Evolutionary conservation across 1,139 yeast genomes (phyloP), one percentile per base, ranked within the genome.

Genomic region (Pichia sp.): DNA sequence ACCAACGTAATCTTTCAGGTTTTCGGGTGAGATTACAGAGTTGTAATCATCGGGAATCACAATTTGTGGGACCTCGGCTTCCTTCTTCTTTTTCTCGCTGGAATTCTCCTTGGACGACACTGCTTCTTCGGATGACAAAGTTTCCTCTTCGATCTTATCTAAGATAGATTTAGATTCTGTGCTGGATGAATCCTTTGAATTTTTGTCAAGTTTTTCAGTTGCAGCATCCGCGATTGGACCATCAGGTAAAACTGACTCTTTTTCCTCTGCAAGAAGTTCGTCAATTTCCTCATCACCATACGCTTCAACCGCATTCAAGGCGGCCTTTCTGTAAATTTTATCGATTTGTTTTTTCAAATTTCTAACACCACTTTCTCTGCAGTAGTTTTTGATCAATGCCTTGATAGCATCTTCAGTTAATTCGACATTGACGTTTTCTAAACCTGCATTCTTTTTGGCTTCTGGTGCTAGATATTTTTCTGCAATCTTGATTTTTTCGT

Each of bases 311-410:
- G 89, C 87, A 67, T 87, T 85, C 64, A 87, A 75, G 2, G 97
- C 95, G 15, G 96, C 92, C 70, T 92, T 92, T 71, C 98, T 86
- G 72, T 85, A 92, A 44, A 93, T 87, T 71, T 95, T 87, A 62
- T 89, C 95, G 59, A 95, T 82, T 64, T 87, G 84, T 67, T 89
- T 89, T 72, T 92, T 90, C 68, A 93, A 76, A 64, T 90, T 89
- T 77, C 99, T 86, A 42, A 93, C 95, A 62, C 99, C 99, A 72
- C 96, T 90, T 72, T 93, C 99, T 65, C 97, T 83, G 66, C 97
- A 90, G 66, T 93, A 93, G 62, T 85, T 82, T 62, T 86, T 89
- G 65, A 90, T 88, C 66, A 93, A 77, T 34, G 81, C 72, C 54
- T 79, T 78, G 53, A 93, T 76, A 2, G 97, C 90, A n/a, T 78